Conservation (phyloP, 2,329 filamentous ascomycete genomes). For the Colletotrichum tamarilloi region DNA sequence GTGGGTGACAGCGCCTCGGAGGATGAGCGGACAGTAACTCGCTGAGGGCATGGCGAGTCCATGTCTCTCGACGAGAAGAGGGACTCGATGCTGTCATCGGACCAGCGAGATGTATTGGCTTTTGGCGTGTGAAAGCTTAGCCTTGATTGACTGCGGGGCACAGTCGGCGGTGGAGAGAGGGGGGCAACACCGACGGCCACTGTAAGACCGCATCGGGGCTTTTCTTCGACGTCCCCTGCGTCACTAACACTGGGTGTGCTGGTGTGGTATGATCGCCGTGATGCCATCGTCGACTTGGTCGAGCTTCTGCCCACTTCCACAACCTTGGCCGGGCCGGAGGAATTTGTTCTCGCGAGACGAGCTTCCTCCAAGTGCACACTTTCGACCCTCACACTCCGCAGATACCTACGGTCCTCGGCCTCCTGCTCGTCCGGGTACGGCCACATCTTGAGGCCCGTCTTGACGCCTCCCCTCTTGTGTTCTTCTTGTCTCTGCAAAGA, state of each 20-base stretch:
- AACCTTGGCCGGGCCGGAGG: slow-evolving; percentile 23
- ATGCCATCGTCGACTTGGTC: slow-evolving; percentile 20
- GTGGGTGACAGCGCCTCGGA: slow-evolving; percentile 25
- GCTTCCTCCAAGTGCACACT: slow-evolving; percentile 32
- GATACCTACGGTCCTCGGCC: slow-evolving; percentile 10
- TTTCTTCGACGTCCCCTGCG: background rate
- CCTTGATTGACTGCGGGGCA: slow-evolving; percentile 2
- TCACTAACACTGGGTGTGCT: slow-evolving; percentile 5
- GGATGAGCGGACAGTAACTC: slow-evolving; percentile 22
- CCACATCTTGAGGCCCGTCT: slow-evolving; percentile 25
- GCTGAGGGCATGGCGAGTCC: slow-evolving; percentile 25
- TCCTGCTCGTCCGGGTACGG: slow-evolving; percentile 24
- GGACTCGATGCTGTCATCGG: slow-evolving; percentile 30
- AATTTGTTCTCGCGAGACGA: slow-evolving; percentile 28
- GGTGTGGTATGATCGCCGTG: background rate
- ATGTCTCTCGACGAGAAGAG: slow-evolving; percentile 29
- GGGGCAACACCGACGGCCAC: background rate
- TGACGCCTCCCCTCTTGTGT: slow-evolving; percentile 11
- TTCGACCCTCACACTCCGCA: slow-evolving; percentile 23
- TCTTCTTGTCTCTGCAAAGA: slow-evolving; percentile 32
- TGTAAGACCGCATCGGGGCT: background rate
- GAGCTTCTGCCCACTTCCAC: slow-evolving; percentile 32
- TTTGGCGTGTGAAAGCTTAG: slow-evolving; percentile 8
- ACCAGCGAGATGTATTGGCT: slow-evolving; percentile 32
- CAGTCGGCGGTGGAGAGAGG: slow-evolving; percentile 22